Evolutionary conservation across 345 rosid genomes (phyloP), one percentile per base, ranked within the genome.

Genomic region (Leavenworthia alabamica): DNA sequence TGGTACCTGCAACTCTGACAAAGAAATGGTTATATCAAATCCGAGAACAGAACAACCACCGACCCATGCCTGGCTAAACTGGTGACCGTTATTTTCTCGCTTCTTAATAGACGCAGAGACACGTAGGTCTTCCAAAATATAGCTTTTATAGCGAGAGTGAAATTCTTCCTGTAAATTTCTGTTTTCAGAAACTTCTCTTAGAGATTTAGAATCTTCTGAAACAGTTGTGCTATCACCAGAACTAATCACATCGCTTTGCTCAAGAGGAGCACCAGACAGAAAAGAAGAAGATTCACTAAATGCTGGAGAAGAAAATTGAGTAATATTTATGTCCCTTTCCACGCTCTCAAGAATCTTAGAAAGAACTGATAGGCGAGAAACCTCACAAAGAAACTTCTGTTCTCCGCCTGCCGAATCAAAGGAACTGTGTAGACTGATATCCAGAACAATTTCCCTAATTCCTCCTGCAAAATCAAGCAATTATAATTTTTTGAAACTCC

Each of bases 21-120:
- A 74, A 28, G 96, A 83, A 47, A 91, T 66, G 65, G 73, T 78
- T 78, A 84, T 45, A 55, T 86, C 84, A 62, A 83, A 78, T 60
- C 95, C 96, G 40, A 85, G 77, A 73, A 86, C 45, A 50, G 81
- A 78, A 75, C 92, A 90, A 52, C 48, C 59, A 55, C 98, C 98
- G 39, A 66, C 70, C 92, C 89, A 91, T 72, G 77, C 79, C 58
- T 72, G 71, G 64, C 65, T 66, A 45, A 71, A 58, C 20, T 62
- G 68, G 56, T 56, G 66, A 70, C 72, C 73, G 28, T 62, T 47
- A 64, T 59, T 60, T 68, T 63, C 60, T 54, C 46, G 68, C 78
- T 70, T 83, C 78, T 79, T 80, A 53, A 53, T 78, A 42, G 83
- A 79, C 67, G 85, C 64, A 49, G 48, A 79, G 59, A 74, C 86